Evolutionary conservation across 345 rosid genomes (phyloP), one percentile per base, ranked within the genome.

Genomic region (Viola odorata): DNA sequence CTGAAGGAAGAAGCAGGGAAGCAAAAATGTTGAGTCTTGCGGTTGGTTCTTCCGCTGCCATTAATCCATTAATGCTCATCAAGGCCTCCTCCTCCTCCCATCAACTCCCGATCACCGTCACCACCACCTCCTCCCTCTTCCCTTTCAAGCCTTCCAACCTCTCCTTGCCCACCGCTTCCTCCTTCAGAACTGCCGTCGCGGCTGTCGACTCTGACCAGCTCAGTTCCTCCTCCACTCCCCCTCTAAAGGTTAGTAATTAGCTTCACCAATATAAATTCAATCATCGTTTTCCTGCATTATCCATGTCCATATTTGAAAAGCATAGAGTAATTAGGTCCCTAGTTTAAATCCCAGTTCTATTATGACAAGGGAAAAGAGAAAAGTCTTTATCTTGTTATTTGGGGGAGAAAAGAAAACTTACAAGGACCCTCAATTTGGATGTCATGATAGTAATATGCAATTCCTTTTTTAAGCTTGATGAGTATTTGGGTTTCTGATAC

Each of bases 101-200:
- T 6, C n/a, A 9, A 47, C 50, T 11, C 12, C 50, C 50, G n/a
- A 47, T 3, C 11, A 10, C 50, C 15, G 38, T 49, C 62, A 9
- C 57, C 39, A 4, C 17, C 23, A 5, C 45, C 50, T 14, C 16
- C 13, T 38, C 60, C 41, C 17, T 7, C 36, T 53, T 53, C 37
- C 13, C 6, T 13, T 36, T 8, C 57, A 3, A 32, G 12, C 57
- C 5, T 12, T 13, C 51, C 16, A 51, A 53, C 6, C 61, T 54
- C 23, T n/a, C 73, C 14, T 36, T 12, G 13, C 51, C 56, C 59
- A 15, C 36, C 55, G 49, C 73, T 15, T 50, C 73, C 39, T 69
- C 78, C 53, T 75, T 77, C n/a, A 76, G 62, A 60, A 60, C 78
- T 7, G 76, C 82, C 36, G 84, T 79, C 42, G 74, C 84, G 36